Evolutionary conservation across 345 rosid genomes (phyloP).

Genomic region (Salix koriyanagi): DNA sequence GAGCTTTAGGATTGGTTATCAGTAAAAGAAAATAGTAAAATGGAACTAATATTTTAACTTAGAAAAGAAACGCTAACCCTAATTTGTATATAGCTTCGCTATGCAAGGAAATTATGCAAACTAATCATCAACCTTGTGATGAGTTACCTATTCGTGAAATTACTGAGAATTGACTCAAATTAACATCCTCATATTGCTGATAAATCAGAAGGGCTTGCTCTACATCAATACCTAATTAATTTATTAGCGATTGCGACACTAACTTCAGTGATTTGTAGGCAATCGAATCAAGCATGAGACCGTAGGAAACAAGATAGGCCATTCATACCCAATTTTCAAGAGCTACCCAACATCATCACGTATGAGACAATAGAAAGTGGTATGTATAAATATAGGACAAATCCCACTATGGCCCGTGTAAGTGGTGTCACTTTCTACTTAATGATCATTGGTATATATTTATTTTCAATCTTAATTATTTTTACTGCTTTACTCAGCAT

Average conservation of each 20-base stretch:
- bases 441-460: conserved; percentile 9
- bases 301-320: too few relatives aligned
- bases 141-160: too few relatives aligned
- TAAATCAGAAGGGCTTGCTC: not conserved
- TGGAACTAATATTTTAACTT: too few relatives aligned
- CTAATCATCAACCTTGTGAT: too few relatives aligned
- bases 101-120: too few relatives aligned
- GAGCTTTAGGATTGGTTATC: too few relatives aligned
- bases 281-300: not conserved
- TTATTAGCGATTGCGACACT: not conserved
- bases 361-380: conserved; percentile 32
- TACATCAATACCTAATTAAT: not conserved
- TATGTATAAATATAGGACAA: not conserved
- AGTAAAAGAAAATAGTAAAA: too few relatives aligned
- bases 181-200: too few relatives aligned
- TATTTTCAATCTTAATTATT: not conserved
- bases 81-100: too few relatives aligned
- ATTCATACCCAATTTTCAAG: not conserved
- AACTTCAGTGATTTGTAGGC: not conserved
- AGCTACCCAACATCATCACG: conserved; percentile 6
- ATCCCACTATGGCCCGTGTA: conserved; percentile 8
- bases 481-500: not conserved
- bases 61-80: too few relatives aligned
- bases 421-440: conserved; percentile 18
- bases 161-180: too few relatives aligned